Evolutionary conservation across 495 filamentous ascomycete genomes (phyloP).

Genomic region (Podospora pseudocomata): DNA sequence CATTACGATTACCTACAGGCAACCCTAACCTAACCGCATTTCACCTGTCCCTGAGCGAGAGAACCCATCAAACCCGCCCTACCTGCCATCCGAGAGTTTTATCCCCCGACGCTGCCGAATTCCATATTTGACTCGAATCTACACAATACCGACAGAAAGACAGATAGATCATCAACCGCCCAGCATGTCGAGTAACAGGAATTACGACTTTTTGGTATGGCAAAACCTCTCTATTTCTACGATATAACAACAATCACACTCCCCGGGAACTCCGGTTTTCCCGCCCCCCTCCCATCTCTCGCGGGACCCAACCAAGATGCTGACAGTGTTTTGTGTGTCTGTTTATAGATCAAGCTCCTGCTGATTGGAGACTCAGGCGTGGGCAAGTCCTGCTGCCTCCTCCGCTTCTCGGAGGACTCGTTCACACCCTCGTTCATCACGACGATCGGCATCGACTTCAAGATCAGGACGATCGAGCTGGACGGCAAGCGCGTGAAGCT

Average conservation of each 20-base stretch:
- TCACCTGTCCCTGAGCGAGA: neutral
- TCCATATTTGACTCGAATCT: neutral
- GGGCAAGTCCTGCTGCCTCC: slow-evolving; percentile 96
- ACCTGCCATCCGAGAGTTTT: neutral
- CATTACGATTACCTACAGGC: neutral
- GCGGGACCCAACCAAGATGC: neutral
- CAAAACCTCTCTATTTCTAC: slow-evolving; percentile 31
- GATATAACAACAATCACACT: neutral
- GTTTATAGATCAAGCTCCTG: slow-evolving; percentile 87
- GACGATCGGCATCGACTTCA: slow-evolving; percentile 99
- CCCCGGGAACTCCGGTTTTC: neutral
- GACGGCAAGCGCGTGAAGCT: slow-evolving; percentile 98
- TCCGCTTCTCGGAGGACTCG: slow-evolving; percentile 98
- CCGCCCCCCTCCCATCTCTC: neutral
- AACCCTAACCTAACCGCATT: neutral
- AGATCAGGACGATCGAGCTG: slow-evolving; percentile 97
- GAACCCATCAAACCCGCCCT: neutral
- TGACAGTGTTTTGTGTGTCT: neutral
- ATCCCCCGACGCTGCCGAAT: neutral
- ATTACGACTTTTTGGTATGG: slow-evolving; percentile 92
- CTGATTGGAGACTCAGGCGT: slow-evolving; percentile 98
- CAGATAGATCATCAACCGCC: neutral
- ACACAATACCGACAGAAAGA: neutral
- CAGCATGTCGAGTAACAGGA: slow-evolving; percentile 91
- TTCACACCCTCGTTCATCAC: slow-evolving; percentile 99